phyloP scores from a whole-genome alignment of 1,284 basidiomycete genomes.

The Heimioporus retisporus region DNA sequence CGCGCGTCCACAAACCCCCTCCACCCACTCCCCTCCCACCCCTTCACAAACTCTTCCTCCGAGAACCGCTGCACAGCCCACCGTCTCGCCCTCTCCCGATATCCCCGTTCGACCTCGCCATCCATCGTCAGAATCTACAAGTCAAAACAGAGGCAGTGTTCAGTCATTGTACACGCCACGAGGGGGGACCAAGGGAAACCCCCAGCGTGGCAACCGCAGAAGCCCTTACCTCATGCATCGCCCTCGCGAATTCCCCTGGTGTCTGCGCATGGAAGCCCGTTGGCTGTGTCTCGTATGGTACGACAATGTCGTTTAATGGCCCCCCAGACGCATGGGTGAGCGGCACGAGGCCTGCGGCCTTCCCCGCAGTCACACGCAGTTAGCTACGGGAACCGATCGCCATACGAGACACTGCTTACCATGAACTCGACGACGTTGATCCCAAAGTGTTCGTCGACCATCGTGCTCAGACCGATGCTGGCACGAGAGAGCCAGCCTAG shows the following conservation, averaged over 20 bases:
- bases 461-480: conserved; percentile 93
- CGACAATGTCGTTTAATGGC: conserved; percentile 92
- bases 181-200: neutral
- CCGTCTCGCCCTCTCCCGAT: conserved; percentile 77
- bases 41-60: conserved; percentile 79
- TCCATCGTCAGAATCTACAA: conserved; percentile 62
- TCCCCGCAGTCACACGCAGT: conserved; percentile 18
- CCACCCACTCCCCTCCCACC: conserved; percentile 79
- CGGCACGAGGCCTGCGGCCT: conserved; percentile 96
- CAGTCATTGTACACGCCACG: conserved; percentile 19
- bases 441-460: conserved; percentile 99
- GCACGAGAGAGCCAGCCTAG: conserved; percentile 77
- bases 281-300: conserved; percentile 66
- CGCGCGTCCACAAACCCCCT: conserved; percentile 9
- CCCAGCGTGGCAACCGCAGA: neutral
- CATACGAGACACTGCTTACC: conserved; percentile 59
- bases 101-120: conserved; percentile 61
- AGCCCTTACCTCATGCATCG: conserved; percentile 66
- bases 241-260: conserved; percentile 76
- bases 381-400: conserved; percentile 9
- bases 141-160: conserved; percentile 21
- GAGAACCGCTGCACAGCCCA: conserved; percentile 83
- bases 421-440: conserved; percentile 99
- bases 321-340: conserved; percentile 95
- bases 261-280: conserved; percentile 87